These are phyloP conservation scores for Metarhizium guizhouense DNA, from an alignment of 2,329 filamentous ascomycete genomes.

Conservation along the genomic window DNA sequence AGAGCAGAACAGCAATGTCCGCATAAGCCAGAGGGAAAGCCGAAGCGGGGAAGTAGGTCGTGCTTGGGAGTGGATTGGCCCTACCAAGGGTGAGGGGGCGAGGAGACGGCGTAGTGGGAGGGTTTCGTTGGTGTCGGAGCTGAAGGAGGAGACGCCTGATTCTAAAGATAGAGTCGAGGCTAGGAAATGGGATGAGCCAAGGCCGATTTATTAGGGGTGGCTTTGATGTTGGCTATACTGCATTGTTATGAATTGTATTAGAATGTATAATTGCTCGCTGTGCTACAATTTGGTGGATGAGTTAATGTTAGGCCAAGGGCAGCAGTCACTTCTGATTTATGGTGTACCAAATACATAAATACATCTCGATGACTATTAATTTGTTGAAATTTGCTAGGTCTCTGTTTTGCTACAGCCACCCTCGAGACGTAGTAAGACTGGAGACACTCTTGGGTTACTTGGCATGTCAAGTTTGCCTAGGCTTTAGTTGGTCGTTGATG, in stretches of 20 bases:
- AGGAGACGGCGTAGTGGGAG: conserved; percentile 43
- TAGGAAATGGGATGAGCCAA: conserved; percentile 33
- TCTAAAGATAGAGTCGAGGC: conserved; percentile 15
- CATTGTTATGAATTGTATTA: background rate
- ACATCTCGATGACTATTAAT: no score
- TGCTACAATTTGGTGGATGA: background rate
- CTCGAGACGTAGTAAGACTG: no score
- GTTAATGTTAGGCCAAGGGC: background rate
- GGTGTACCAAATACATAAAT: no score
- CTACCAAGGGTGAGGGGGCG: conserved; percentile 35
- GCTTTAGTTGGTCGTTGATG: no score
- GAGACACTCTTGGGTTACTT: no score
- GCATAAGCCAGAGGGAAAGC: conserved; percentile 62
- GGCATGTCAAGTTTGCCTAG: no score
- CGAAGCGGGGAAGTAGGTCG: conserved; percentile 55
- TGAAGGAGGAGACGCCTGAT: conserved; percentile 24
- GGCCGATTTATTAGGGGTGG: conserved; percentile 29
- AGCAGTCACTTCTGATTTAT: background rate
- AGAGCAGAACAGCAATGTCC: conserved; percentile 88
- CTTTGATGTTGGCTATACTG: background rate
- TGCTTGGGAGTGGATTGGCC: conserved; percentile 64
- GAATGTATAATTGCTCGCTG: background rate
- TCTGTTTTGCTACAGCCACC: no score
- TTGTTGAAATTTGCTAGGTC: no score
- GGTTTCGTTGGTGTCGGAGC: conserved; percentile 35